Percentiles rank a stretch among this genome's conserved stretches.
Conservation (phyloP, 192 early-diverging fungal species). For the Umbelopsis sp. region DNA sequence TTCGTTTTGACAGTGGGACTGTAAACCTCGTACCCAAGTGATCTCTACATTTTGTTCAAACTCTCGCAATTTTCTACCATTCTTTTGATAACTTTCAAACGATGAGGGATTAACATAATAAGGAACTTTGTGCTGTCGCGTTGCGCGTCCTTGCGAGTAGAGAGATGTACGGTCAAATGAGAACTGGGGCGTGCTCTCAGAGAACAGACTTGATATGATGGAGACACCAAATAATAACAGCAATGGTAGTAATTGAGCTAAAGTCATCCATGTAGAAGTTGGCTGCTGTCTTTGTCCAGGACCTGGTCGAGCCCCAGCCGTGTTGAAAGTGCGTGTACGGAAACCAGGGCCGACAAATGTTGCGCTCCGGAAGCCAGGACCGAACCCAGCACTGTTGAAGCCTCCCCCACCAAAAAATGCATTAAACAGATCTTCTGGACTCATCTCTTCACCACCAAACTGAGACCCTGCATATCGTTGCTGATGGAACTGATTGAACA, state of each 20-base stretch:
- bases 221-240: conserved; percentile 77
- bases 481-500: conserved; percentile 40
- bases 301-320: conserved; percentile 30
- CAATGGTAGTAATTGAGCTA: conserved; percentile 80
- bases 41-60: conserved; percentile 78
- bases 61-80: conserved; percentile 52
- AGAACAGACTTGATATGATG: conserved; percentile 65
- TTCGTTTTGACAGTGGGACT: conserved; percentile 67
- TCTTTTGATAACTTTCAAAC: conserved; percentile 39
- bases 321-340: conserved; percentile 47
- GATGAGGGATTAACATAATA: conserved; percentile 79
- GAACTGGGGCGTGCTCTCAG: conserved; percentile 56
- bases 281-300: conserved; percentile 47
- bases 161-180: conserved; percentile 56
- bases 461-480: conserved; percentile 16
- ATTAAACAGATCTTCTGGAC: conserved; percentile 94
- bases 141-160: conserved; percentile 57
- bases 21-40: conserved; percentile 67
- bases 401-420: conserved; percentile 89
- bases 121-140: conserved; percentile 59
- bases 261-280: conserved; percentile 44
- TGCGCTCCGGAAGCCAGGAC: conserved; percentile 42
- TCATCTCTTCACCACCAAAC: conserved; percentile 70
- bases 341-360: conserved; percentile 65
- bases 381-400: conserved; percentile 41